A percentile compares a stretch with the other conserved stretches of the same genome.
Evolutionary conservation across 441 rosid species (phyloP).

Genomic region (Omphalea diandra): DNA sequence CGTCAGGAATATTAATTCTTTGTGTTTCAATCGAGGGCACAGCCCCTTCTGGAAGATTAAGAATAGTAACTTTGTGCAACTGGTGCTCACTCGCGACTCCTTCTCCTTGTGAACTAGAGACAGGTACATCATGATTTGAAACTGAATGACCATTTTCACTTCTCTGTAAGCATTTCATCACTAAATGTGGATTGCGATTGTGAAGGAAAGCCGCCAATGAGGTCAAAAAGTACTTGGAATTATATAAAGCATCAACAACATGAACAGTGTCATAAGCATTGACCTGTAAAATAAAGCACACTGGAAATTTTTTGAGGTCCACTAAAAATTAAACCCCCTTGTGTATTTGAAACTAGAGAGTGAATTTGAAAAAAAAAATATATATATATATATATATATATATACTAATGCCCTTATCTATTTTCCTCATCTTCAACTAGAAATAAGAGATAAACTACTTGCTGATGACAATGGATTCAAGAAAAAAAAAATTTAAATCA

Average conservation of each 20-base stretch:
- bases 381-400: too few relatives aligned
- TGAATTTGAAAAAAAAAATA: neutral
- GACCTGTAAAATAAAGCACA: conserved; percentile 41
- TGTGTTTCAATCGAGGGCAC: conserved; percentile 34
- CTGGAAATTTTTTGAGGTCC: conserved; percentile 5
- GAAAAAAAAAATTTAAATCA: conserved; percentile 1
- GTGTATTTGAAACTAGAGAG: neutral
- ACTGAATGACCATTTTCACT: conserved; percentile 30
- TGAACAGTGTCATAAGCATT: conserved; percentile 63
- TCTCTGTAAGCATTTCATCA: conserved; percentile 34
- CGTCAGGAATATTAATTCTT: conserved; percentile 31
- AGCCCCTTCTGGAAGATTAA: conserved; percentile 75
- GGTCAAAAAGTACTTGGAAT: conserved; percentile 77
- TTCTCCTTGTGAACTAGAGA: conserved; percentile 31
- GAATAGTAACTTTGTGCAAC: conserved; percentile 81
- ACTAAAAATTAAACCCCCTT: neutral
- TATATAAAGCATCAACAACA: conserved; percentile 75
- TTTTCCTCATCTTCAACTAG: conserved; percentile 6
- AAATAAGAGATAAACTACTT: conserved; percentile 13
- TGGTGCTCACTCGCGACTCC: conserved; percentile 32
- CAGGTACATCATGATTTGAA: conserved; percentile 33
- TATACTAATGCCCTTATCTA: too few relatives aligned
- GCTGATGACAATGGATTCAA: conserved; percentile 3
- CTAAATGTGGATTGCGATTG: conserved; percentile 32
- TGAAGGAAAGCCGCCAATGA: conserved; percentile 36